phyloP scores from a whole-genome alignment of 495 filamentous ascomycete species.

The Daldinia caldariorum region DNA sequence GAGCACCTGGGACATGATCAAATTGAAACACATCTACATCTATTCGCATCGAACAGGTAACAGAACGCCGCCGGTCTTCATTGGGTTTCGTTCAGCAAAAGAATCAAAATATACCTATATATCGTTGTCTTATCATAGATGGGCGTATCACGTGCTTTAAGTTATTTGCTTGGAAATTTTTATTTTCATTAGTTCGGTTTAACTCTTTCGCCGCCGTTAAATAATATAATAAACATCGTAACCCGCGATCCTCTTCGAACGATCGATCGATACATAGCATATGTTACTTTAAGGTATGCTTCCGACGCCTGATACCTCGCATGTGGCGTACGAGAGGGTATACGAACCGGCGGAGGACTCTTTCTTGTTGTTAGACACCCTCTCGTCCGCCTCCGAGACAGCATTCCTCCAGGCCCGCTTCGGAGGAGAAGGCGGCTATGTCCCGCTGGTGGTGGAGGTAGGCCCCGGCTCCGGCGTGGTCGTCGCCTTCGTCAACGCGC shows the following conservation, averaged over 20 bases:
- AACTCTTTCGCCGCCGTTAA: slow-evolving; percentile 3
- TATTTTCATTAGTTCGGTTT: slow-evolving; percentile 21
- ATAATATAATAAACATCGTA: background rate
- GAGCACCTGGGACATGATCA: background rate
- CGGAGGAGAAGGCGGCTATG: slow-evolving; percentile 36
- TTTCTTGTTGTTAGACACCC: slow-evolving; percentile 90
- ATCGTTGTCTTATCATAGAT: slow-evolving; percentile 15
- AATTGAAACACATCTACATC: background rate
- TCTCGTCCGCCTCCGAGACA: slow-evolving; percentile 77
- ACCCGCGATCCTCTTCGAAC: background rate
- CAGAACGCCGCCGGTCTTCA: background rate
- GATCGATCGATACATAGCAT: slow-evolving; percentile 8
- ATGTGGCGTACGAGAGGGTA: slow-evolving; percentile 83
- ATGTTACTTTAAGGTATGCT: slow-evolving; percentile 66
- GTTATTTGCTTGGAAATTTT: slow-evolving; percentile 41
- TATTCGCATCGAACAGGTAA: background rate
- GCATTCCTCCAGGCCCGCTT: slow-evolving; percentile 76
- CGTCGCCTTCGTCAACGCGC: slow-evolving; percentile 82
- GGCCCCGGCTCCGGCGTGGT: slow-evolving; percentile 93
- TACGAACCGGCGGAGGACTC: slow-evolving; percentile 97
- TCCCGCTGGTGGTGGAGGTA: slow-evolving; percentile 83
- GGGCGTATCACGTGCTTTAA: slow-evolving; percentile 43
- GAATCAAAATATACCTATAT: slow-evolving; percentile 27
- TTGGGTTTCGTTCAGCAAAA: background rate
- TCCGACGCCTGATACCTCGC: slow-evolving; percentile 89